phyloP scores from a whole-genome alignment of 2,329 filamentous ascomycete genomes.

The Fusarium gaditjirri region DNA sequence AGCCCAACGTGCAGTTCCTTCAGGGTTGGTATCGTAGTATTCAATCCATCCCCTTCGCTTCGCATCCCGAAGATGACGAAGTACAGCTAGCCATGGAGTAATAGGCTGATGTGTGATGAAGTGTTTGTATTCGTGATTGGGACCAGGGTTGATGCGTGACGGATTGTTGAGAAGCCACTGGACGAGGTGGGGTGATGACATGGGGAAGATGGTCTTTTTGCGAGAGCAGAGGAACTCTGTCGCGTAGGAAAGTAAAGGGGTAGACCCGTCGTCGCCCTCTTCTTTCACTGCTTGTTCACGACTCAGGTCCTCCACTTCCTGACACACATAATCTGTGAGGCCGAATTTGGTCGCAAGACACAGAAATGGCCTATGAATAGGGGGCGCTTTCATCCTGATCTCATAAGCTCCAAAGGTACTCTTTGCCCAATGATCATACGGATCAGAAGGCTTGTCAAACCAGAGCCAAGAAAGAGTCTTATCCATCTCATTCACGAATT shows the following conservation, averaged over 20 bases:
- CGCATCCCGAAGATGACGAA: constrained; percentile 14
- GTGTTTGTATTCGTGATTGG: constrained; percentile 13
- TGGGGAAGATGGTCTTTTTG: constrained; percentile 13
- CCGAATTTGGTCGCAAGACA: constrained; percentile 12
- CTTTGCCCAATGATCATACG: constrained; percentile 12
- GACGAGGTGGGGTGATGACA: not conserved
- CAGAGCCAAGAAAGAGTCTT: constrained; percentile 12
- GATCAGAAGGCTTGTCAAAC: not conserved
- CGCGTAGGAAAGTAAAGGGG: constrained; percentile 2
- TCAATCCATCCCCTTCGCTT: constrained; percentile 12
- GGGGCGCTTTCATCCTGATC: constrained; percentile 4
- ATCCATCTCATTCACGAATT: constrained; percentile 4
- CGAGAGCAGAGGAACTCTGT: constrained; percentile 18
- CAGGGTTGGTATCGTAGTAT: constrained; percentile 1
- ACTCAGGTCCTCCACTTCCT: not conserved
- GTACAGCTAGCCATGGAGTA: not conserved
- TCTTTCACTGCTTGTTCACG: no score
- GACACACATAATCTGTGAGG: not conserved
- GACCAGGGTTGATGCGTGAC: not conserved
- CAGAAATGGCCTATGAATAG: not conserved
- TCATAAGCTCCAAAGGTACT: constrained; percentile 15
- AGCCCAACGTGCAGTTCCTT: constrained; percentile 7
- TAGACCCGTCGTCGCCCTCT: not conserved
- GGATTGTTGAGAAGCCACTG: not conserved
- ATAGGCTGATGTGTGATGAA: not conserved